Conservation (phyloP, 192 early-diverging fungal genomes). For the Linnemannia schmuckeri region DNA sequence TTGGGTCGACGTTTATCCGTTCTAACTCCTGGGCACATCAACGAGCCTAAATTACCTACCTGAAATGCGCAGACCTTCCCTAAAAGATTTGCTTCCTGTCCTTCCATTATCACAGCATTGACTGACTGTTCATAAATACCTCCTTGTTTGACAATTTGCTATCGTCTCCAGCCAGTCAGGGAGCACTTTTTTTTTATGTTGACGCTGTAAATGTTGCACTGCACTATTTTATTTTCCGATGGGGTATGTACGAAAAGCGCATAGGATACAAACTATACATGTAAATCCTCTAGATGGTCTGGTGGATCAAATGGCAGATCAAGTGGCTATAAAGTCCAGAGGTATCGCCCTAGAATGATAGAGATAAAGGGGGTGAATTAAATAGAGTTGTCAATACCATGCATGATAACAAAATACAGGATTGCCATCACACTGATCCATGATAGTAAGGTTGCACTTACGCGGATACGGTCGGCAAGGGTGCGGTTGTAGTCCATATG, state of each 20-base stretch:
- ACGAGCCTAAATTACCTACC: background rate
- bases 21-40: too few relatives aligned
- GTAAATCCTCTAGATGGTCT: conserved; percentile 34
- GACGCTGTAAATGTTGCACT: too few relatives aligned
- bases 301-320: conserved; percentile 55
- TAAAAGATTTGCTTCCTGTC: background rate
- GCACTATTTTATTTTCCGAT: background rate
- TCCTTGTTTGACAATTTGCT: background rate
- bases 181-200: background rate
- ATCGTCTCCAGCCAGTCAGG: too few relatives aligned
- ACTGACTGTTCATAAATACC: background rate
- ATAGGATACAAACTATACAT: background rate
- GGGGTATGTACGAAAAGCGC: background rate
- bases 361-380: background rate
- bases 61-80: background rate
- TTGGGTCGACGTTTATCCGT: too few relatives aligned
- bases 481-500: conserved; percentile 42
- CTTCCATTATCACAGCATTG: background rate
- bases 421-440: background rate
- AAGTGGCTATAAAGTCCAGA: conserved; percentile 49
- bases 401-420: background rate
- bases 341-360: conserved; percentile 41
- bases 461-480: conserved; percentile 47
- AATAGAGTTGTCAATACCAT: background rate
- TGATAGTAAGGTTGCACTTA: background rate